Evolutionary conservation across 208 protist species (phyloP).

Genomic region (Crithidia brevicula): DNA sequence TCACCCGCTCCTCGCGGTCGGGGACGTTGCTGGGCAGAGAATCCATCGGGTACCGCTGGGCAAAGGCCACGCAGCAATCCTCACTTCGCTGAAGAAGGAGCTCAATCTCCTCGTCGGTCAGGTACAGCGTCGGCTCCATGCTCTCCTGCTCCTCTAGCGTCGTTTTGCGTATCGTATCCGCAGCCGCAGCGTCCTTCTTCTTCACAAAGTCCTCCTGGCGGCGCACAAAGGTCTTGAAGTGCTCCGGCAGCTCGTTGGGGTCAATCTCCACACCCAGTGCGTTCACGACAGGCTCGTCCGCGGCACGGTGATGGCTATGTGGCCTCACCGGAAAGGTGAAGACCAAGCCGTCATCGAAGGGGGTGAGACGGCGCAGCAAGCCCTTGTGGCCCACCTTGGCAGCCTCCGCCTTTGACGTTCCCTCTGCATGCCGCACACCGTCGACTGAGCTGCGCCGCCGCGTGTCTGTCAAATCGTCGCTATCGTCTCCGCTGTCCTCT

Average conservation of each 20-base stretch:
- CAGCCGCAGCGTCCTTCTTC: slow-evolving; percentile 61
- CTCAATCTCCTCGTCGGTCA: slow-evolving; percentile 79
- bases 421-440: neutral
- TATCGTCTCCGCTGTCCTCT: slow-evolving; percentile 3
- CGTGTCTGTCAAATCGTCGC: neutral
- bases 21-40: slow-evolving; percentile 70
- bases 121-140: slow-evolving; percentile 83
- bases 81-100: slow-evolving; percentile 64
- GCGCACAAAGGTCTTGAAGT: slow-evolving; percentile 85
- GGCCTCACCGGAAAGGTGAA: slow-evolving; percentile 60
- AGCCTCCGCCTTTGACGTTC: slow-evolving; percentile 8
- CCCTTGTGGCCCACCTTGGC: slow-evolving; percentile 5
- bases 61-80: slow-evolving; percentile 66
- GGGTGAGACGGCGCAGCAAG: slow-evolving; percentile 35
- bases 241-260: slow-evolving; percentile 66
- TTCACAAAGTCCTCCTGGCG: slow-evolving; percentile 88
- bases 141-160: slow-evolving; percentile 73
- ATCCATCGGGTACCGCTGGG: slow-evolving; percentile 68
- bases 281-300: slow-evolving; percentile 56
- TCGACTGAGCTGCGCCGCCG: neutral
- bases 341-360: slow-evolving; percentile 68
- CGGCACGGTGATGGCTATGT: neutral
- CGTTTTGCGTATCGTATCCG: slow-evolving; percentile 55
- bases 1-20: slow-evolving; percentile 69
- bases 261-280: slow-evolving; percentile 65